Base-by-base conservation (phyloP, 805 yeast genomes). In the Candida patagonica region DNA sequence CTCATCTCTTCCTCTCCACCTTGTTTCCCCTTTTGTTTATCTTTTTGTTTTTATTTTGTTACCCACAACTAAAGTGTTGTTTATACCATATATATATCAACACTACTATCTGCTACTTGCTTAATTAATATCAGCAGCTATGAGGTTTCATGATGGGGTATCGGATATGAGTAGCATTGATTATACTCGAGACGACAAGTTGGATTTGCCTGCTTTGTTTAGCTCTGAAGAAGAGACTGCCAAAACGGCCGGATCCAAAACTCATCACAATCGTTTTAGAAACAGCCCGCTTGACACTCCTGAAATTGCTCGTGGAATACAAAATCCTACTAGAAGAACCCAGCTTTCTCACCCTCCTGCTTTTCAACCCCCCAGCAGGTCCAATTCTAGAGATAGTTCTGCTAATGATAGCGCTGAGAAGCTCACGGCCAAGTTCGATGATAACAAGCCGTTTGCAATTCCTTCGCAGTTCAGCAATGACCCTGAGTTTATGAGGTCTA, bases 401-500 rank as follows among this genome's bases (percentile, higher is more conserved):
- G 37, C n/a, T 22, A 27, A 33, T 23, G 37, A 33, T 10, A 33
- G 24, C 17, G 20, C 13, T 17, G 37, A 33, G 15, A 29, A 29
- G 16, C 13, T 29, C 5, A 29, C 31, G 4, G 31, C 4, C 31
- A 29, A 13, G 7, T n/a, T n/a, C 16, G 9, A 13, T 12, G 37
- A 33, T 5, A 23, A 33, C 16, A 15, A 33, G 27, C 37, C 37
- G 21, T 33, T 33, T 22, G 37, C 21, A 23, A 33, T 33, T n/a
- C 37, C 37, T 7, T 17, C 37, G 22, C 37, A 33, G 17, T 33
- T 33, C 21, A 6, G 24, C 6, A 12, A n/a, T 2, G 37, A 33
- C 16, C 37, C 37, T 23, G 37, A 33, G 27, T 33, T 33, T 22
- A 33, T 33, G 37, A 22, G 37, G 17, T 33, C 37, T 12, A 22